These are phyloP conservation scores for Leccinum fibrillosum DNA, from an alignment of 768 basidiomycete species.

Conservation along the genomic window DNA sequence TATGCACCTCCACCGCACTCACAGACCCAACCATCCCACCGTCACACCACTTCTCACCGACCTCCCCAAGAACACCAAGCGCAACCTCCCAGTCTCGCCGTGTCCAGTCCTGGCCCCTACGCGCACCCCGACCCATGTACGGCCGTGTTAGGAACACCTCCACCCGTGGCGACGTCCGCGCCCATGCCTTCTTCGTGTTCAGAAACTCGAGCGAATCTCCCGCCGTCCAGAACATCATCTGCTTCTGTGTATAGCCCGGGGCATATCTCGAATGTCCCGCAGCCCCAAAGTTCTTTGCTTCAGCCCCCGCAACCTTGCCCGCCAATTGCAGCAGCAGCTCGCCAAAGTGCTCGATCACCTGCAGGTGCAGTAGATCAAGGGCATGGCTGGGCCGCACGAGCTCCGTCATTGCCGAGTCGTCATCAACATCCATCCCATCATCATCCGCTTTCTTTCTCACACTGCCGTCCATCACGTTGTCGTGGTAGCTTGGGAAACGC, in stretches of 20 bases:
- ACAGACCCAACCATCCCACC: slow-evolving; percentile 54
- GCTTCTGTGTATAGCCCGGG: slow-evolving; percentile 44
- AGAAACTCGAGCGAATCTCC: slow-evolving; percentile 59
- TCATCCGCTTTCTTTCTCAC: slow-evolving; percentile 30
- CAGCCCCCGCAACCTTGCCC: slow-evolving; percentile 36
- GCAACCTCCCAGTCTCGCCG: slow-evolving; percentile 62
- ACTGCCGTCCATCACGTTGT: slow-evolving; percentile 25
- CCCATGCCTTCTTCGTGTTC: slow-evolving; percentile 34
- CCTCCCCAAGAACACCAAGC: slow-evolving; percentile 41
- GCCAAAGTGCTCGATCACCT: slow-evolving; percentile 68
- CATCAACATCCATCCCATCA: slow-evolving; percentile 63
- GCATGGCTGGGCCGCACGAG: slow-evolving; percentile 49
- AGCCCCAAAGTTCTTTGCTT: slow-evolving; percentile 32
- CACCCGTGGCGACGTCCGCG: slow-evolving; percentile 42
- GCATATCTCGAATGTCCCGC: slow-evolving; percentile 52
- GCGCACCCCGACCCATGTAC: slow-evolving; percentile 46
- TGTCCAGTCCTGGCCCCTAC: slow-evolving; percentile 76
- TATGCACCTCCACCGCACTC: slow-evolving; percentile 44
- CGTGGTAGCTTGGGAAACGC: slow-evolving; percentile 35
- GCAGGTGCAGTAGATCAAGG: slow-evolving; percentile 62
- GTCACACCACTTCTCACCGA: slow-evolving; percentile 55
- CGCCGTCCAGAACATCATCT: slow-evolving; percentile 49
- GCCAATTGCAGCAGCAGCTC: slow-evolving; percentile 58
- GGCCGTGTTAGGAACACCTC: slow-evolving; percentile 52
- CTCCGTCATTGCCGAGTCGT: slow-evolving; percentile 37